Conservation (phyloP, 805 yeast genomes). For the Myxozyma neotropica region DNA sequence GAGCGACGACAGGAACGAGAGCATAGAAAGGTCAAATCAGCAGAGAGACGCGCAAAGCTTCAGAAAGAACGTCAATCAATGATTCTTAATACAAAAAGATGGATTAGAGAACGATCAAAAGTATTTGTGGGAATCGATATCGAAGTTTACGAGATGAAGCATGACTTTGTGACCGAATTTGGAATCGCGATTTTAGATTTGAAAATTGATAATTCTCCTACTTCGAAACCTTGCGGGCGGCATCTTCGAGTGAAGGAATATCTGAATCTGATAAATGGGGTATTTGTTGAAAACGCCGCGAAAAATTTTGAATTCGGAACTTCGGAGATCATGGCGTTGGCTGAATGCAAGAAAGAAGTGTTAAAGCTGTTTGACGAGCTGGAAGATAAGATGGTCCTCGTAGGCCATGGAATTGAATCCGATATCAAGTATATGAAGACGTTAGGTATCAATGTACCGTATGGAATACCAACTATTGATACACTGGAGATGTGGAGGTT, state of each 20-base stretch:
- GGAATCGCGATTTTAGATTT: conserved; percentile 17
- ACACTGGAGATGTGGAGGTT: conserved; percentile 17
- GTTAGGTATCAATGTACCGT: conserved; percentile 8
- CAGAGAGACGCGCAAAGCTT: not conserved
- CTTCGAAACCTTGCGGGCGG: not conserved
- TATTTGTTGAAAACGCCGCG: conserved; percentile 17
- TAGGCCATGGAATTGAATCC: conserved; percentile 21
- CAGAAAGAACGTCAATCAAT: not conserved
- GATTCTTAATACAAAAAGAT: not conserved
- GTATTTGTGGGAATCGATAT: conserved; percentile 25
- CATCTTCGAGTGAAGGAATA: conserved; percentile 17
- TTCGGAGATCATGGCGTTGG: conserved; percentile 5
- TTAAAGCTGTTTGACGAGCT: not conserved
- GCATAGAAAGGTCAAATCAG: not conserved
- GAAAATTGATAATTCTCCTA: not conserved
- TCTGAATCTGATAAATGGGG: conserved; percentile 18
- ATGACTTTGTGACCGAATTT: conserved; percentile 14
- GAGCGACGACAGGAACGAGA: not conserved
- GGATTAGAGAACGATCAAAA: not conserved
- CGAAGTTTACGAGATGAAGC: conserved; percentile 19
- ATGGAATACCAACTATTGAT: not conserved
- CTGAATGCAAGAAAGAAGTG: conserved; percentile 1
- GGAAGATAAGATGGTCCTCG: conserved; percentile 11
- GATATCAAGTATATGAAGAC: conserved; percentile 17
- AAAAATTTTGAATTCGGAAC: conserved; percentile 22